Conservation (phyloP, 768 basidiomycete species). For the Hygrocybe coccinea region DNA sequence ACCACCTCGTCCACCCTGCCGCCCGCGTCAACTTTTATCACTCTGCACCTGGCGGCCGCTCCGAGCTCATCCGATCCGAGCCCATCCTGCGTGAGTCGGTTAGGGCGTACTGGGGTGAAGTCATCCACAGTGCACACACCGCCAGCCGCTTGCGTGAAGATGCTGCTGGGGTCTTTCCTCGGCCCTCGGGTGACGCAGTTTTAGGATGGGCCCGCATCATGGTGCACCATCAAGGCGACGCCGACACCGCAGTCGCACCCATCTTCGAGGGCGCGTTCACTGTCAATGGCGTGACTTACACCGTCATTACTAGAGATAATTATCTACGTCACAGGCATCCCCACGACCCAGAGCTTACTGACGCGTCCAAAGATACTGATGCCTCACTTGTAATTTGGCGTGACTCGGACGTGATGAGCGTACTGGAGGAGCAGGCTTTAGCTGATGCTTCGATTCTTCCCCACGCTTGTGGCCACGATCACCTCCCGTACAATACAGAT, state of each 20-base stretch:
- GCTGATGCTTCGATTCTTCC: slow-evolving; percentile 20
- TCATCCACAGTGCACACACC: slow-evolving; percentile 55
- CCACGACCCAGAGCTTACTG: slow-evolving; percentile 48
- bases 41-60: slow-evolving; percentile 43
- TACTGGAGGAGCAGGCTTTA: slow-evolving; percentile 40
- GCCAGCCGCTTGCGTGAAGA: slow-evolving; percentile 57
- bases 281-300: slow-evolving; percentile 59
- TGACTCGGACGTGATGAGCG: slow-evolving; percentile 60
- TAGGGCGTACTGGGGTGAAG: slow-evolving; percentile 71
- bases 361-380: slow-evolving; percentile 41
- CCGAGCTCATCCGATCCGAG: slow-evolving; percentile 47
- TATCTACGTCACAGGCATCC: slow-evolving; percentile 59
- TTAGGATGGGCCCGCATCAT: slow-evolving; percentile 79
- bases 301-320: slow-evolving; percentile 65
- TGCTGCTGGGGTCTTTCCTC: slow-evolving; percentile 47
- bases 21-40: slow-evolving; percentile 64
- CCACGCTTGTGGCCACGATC: slow-evolving; percentile 66
- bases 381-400: slow-evolving; percentile 66
- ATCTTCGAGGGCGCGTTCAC: slow-evolving; percentile 75
- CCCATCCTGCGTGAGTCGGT: slow-evolving; percentile 63
- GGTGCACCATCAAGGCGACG: slow-evolving; percentile 60
- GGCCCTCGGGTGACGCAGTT: slow-evolving; percentile 38
- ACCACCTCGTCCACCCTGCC: slow-evolving; percentile 71
- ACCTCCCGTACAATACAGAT: slow-evolving; percentile 60
- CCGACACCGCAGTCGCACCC: slow-evolving; percentile 42